Evolutionary conservation across 2,329 filamentous ascomycete species (phyloP).

Genomic region (Thelonectria rubi): DNA sequence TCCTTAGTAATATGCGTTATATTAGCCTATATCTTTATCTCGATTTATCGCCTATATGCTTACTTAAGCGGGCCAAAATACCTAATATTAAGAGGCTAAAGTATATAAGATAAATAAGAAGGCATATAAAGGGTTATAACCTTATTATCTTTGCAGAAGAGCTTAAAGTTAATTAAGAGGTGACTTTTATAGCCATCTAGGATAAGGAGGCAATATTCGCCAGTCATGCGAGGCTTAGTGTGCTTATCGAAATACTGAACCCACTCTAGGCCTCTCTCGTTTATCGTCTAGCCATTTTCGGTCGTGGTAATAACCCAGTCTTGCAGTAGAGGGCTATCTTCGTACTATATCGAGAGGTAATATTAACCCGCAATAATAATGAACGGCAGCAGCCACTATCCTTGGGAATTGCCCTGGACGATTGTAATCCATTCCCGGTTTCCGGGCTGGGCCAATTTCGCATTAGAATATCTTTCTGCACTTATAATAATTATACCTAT

Average conservation of each 20-base stretch:
- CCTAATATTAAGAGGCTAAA: no score
- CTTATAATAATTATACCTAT: no score
- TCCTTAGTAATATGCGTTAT: no score
- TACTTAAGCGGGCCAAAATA: no score
- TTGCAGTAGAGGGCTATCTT: conserved; percentile 35
- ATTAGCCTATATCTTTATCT: no score
- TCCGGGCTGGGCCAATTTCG: no score
- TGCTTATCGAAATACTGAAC: conserved; percentile 48
- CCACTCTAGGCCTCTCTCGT: conserved; percentile 32
- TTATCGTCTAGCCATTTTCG: conserved; percentile 47
- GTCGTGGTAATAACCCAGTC: conserved; percentile 44
- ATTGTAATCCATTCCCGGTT: no score
- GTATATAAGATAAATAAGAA: no score
- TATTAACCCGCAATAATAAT: conserved; percentile 25
- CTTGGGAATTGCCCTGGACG: conserved; percentile 1
- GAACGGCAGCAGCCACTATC: conserved; percentile 16
- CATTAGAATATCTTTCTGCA: no score
- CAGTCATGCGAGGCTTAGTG: conserved; percentile 36
- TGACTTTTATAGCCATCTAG: conserved; percentile 50
- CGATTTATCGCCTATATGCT: no score
- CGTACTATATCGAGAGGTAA: conserved; percentile 30
- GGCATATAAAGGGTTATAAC: no score
- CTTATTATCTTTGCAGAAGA: no score
- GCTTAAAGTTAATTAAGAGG: not conserved
- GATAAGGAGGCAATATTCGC: conserved; percentile 48